These are phyloP conservation scores for Pestalotiopsis fici DNA, from an alignment of 2,329 filamentous ascomycete genomes.

Conservation along the genomic window DNA sequence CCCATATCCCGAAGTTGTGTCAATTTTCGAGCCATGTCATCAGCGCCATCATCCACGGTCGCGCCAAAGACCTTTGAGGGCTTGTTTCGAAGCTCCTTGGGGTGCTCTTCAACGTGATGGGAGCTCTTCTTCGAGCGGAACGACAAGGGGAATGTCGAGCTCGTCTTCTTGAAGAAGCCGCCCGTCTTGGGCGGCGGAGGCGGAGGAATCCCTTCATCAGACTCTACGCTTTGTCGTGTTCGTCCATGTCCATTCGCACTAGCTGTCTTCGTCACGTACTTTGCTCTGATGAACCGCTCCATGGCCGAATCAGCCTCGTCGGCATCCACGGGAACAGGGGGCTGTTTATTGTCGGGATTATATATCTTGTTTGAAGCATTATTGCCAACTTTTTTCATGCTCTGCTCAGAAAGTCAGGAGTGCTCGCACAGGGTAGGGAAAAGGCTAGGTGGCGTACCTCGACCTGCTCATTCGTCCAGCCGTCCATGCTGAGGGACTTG, in stretches of 20 bases:
- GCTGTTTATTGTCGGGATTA: constrained; percentile 81
- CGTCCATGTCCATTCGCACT: constrained; percentile 29
- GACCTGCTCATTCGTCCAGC: constrained; percentile 93
- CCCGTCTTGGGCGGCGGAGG: constrained; percentile 65
- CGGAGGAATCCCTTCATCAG: constrained; percentile 60
- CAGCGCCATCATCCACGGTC: constrained; percentile 57
- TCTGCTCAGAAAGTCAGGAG: constrained; percentile 51
- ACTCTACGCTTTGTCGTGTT: constrained; percentile 42
- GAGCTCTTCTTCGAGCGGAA: constrained; percentile 60
- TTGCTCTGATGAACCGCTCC: constrained; percentile 93
- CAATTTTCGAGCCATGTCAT: constrained; percentile 76
- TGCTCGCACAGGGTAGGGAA: not conserved
- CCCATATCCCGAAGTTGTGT: constrained; percentile 84
- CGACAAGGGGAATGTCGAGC: constrained; percentile 68
- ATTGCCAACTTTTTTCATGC: constrained; percentile 94
- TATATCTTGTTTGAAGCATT: constrained; percentile 81
- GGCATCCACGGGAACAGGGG: constrained; percentile 83
- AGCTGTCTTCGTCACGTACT: constrained; percentile 71
- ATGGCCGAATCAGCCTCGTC: constrained; percentile 94
- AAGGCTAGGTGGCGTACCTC: constrained; percentile 62
- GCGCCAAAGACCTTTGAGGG: constrained; percentile 70
- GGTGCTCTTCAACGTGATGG: constrained; percentile 25
- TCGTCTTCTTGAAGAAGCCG: constrained; percentile 59
- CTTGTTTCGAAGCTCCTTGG: constrained; percentile 55
- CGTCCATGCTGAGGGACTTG: constrained; percentile 98